Evolutionary conservation across 2,329 filamentous ascomycete genomes (phyloP), one percentile per base, ranked within the genome.

Genomic region (Phaeosphaeriaceae sp.): DNA sequence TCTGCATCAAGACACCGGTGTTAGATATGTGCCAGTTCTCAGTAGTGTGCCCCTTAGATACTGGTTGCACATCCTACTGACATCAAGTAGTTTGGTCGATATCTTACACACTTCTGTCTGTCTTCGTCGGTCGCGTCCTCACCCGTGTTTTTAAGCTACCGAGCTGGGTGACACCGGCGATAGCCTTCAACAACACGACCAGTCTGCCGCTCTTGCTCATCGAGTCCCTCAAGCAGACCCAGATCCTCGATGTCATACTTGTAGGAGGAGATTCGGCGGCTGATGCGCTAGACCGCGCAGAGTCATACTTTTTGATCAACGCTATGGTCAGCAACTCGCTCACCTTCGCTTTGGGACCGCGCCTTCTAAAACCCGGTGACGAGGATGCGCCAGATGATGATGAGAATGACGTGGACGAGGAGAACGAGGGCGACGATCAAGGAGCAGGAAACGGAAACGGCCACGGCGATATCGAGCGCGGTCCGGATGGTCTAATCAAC

Each of bases 221-320:
- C 3, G 79, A 84, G 69, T 82, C 84, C 3, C 76, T 87, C 25
- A 78, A 82, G 44, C 77, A 81, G 10, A 87, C 88, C 0, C 86
- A 86, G 1, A 85, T 89, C 24, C 76, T 90, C 7, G 72, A 80
- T 22, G 71, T 79, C 1, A 69, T 80, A 46, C 78, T 89, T 19
- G 71, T 82, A 58, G 60, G 75, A 58, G 63, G 82, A 64, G 78
- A 84, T 62, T 71, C 79, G 1, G 72, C 77, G 1, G 65, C 74
- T 1, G 77, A 78, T 2, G 85, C 85, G 0, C 78, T 89, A 13
- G 81, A 85, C 53, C 80, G 88, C 10, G 87, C 87, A 7, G 86
- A 89, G 68, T 85, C 85, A 15, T 90, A 89, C 71, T 89, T 90
- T 67, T 76, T 90, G 3, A 83, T 90, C 57, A 89, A 87, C 62